Conservation (phyloP, 176 grass and related monocot species). For the Saccharum officinarum region DNA sequence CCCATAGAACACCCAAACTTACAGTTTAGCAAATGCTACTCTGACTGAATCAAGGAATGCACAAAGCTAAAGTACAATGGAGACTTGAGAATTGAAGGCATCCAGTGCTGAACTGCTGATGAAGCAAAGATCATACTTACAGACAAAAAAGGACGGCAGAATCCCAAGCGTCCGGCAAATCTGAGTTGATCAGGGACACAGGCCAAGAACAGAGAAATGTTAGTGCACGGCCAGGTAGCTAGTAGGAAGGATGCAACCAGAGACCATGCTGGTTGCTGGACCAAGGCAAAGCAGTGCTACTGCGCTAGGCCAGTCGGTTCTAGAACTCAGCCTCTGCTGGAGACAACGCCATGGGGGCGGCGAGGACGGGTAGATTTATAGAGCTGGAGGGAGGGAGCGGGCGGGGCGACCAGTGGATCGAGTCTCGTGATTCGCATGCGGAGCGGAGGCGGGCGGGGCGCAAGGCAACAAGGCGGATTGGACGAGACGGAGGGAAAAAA, state of each 20-base stretch:
- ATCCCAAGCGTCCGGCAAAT: not conserved
- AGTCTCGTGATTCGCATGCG: slow-evolving; percentile 29
- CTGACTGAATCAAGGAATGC: slow-evolving; percentile 8
- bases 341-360: slow-evolving; percentile 4
- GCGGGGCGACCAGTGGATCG: not conserved
- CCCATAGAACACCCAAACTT: not conserved
- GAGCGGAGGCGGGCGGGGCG: not conserved
- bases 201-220: not conserved
- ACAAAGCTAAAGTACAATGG: not conserved
- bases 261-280: not conserved
- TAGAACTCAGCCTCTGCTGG: slow-evolving; percentile 2
- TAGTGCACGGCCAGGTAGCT: not conserved
- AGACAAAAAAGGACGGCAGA: not conserved
- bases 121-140: slow-evolving; percentile 3
- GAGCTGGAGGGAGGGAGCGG: not conserved
- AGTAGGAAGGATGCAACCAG: not conserved
- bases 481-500: not conserved
- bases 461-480: not conserved
- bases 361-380: slow-evolving; percentile 18
- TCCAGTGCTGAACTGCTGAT: not conserved
- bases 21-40: not conserved
- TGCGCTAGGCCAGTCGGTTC: slow-evolving; percentile 1
- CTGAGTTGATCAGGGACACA: not conserved
- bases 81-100: not conserved
- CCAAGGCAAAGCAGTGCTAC: not conserved